Conservation (phyloP, 768 basidiomycete genomes). For the Pleurotus tuoliensis region DNA sequence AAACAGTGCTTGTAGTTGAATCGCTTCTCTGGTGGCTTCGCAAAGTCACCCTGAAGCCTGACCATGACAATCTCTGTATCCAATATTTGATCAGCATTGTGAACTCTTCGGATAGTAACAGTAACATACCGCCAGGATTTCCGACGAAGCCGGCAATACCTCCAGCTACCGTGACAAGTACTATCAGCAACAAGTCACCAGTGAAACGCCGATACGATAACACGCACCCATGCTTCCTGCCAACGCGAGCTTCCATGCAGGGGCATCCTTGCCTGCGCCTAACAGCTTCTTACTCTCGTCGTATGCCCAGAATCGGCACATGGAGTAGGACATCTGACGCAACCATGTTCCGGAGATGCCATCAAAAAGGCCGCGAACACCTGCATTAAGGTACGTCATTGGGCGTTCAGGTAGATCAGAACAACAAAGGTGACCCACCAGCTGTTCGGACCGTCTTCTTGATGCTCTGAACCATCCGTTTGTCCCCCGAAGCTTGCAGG, state of each 20-base stretch:
- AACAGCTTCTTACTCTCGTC: slow-evolving; percentile 86
- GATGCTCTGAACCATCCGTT: slow-evolving; percentile 82
- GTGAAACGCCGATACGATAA: background rate
- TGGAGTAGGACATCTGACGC: slow-evolving; percentile 89
- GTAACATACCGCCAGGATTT: slow-evolving; percentile 70
- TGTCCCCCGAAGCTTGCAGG: slow-evolving; percentile 88
- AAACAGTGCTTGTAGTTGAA: slow-evolving; percentile 90
- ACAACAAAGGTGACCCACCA: slow-evolving; percentile 39
- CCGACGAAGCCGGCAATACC: slow-evolving; percentile 85
- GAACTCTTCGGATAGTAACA: background rate
- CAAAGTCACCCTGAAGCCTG: slow-evolving; percentile 89
- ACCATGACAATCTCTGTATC: slow-evolving; percentile 69
- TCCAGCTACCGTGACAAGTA: slow-evolving; percentile 49
- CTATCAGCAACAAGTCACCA: no score
- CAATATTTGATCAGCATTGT: background rate
- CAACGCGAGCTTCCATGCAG: slow-evolving; percentile 75
- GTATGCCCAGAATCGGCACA: slow-evolving; percentile 92
- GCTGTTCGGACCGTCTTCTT: slow-evolving; percentile 80
- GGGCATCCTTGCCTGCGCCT: slow-evolving; percentile 63
- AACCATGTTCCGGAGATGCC: slow-evolving; percentile 88
- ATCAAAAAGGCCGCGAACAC: slow-evolving; percentile 72
- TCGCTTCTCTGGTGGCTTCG: slow-evolving; percentile 81
- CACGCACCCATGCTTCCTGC: slow-evolving; percentile 85
- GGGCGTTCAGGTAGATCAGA: background rate
- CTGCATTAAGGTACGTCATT: slow-evolving; percentile 34